These are phyloP conservation scores for Trametes sp. DNA, from an alignment of 1,284 basidiomycete genomes.

Conservation along the genomic window DNA sequence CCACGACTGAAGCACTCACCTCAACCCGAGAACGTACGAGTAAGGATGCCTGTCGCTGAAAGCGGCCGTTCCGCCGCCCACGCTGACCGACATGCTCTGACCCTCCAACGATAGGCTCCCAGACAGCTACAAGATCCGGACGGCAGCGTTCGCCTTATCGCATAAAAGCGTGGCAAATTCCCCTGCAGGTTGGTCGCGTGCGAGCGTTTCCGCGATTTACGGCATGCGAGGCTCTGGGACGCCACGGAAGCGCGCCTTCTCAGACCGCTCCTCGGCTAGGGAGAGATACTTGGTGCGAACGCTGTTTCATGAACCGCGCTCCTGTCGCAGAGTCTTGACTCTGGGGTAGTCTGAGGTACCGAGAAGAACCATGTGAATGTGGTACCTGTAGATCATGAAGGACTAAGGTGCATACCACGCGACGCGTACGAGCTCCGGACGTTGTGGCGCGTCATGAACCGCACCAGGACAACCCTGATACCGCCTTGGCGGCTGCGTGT, in stretches of 20 bases:
- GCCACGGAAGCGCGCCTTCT: constrained; percentile 6
- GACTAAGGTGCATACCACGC: neutral
- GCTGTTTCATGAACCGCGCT: neutral
- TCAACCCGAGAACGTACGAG: neutral
- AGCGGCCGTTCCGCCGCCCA: neutral
- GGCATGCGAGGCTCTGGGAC: neutral
- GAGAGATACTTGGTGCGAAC: neutral
- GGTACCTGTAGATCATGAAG: neutral
- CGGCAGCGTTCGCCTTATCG: constrained; percentile 10
- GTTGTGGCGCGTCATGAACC: neutral
- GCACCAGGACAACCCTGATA: neutral
- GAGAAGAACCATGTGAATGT: neutral
- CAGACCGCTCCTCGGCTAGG: neutral
- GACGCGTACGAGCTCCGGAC: constrained; percentile 1
- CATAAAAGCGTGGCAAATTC: constrained; percentile 3
- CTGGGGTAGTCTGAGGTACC: neutral
- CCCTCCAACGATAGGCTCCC: neutral
- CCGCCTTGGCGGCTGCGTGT: neutral
- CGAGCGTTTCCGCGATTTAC: constrained; percentile 6
- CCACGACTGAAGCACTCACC: neutral
- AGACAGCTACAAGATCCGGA: constrained; percentile 16
- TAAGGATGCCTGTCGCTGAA: neutral
- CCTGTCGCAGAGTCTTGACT: neutral
- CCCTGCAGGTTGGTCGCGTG: constrained; percentile 15
- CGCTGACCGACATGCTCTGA: neutral